Base-by-base conservation (phyloP, 345 rosid species). In the Lepidium aucheri region DNA sequence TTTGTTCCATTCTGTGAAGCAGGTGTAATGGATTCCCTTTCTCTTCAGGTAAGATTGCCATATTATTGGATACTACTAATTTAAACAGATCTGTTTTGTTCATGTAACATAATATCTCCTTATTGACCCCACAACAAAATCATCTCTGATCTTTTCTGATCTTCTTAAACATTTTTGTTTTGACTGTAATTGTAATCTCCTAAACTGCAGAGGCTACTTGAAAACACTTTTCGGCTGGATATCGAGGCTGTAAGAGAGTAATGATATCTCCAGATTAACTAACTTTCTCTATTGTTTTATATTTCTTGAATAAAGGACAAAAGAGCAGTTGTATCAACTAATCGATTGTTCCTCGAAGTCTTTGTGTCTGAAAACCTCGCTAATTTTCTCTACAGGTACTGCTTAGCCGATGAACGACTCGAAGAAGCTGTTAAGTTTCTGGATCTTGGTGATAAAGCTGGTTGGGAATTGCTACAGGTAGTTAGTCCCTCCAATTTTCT, bases 391-490 rank as follows among this genome's bases (percentile, higher is more conserved):
- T 52, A 71, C 93, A 92, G 96, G 80, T 92, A 89, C 73, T 92
- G 98, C 76, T 71, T 87, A 72, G 96, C 93, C 0, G 98, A 92
- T 80, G 97, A 92, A 49, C 86, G 87, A 36, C 77, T 86, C 42
- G 77, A 76, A 70, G 96, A 87, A 77, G 95, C 95, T 50, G 93
- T 92, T 51, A 84, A 79, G 74, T 92, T 92, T 78, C 81, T 92
- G 61, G 98, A 92, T 82, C 76, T 83, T 26, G 89, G 84, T 26
- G 83, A 81, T 67, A 76, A 77, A 67, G 91, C 98, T 77, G 96
- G 98, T 68, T 89, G 97, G 96, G 85, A 92, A 68, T 80, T 92
- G 60, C 97, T 89, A 44, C 93, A 89, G 98, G 98, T 92, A 65
- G 24, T 6, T 59, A 52, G 8, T 33, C 53, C 28, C 26, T 40